phyloP scores from a whole-genome alignment of 2,329 filamentous ascomycete genomes.

The Chlorencoelia australis region DNA sequence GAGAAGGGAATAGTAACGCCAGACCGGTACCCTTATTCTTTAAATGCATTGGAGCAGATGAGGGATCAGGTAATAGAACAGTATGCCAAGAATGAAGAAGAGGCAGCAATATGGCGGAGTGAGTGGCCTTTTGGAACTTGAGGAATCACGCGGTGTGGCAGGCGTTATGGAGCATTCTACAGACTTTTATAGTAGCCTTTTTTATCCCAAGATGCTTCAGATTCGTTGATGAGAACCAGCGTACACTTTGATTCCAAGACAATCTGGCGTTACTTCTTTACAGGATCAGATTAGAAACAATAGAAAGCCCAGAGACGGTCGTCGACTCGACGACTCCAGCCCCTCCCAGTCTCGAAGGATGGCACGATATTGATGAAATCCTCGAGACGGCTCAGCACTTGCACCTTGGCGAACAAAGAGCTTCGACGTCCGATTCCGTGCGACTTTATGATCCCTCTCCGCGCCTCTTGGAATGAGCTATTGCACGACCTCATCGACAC shows the following conservation, averaged over 20 bases:
- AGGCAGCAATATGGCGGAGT: neutral
- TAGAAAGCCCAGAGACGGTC: neutral
- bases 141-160: too few relatives aligned
- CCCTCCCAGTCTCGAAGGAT: conserved; percentile 4
- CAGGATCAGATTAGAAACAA: too few relatives aligned
- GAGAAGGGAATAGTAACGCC: neutral
- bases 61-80: neutral
- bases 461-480: conserved; percentile 2
- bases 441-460: neutral
- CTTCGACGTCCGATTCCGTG: conserved; percentile 7
- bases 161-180: too few relatives aligned
- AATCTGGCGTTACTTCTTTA: too few relatives aligned
- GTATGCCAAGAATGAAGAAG: neutral
- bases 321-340: conserved; percentile 4
- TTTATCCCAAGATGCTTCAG: too few relatives aligned
- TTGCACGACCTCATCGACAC: conserved; percentile 7
- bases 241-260: too few relatives aligned
- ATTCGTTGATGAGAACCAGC: too few relatives aligned
- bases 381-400: conserved; percentile 4
- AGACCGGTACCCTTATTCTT: neutral
- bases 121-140: neutral
- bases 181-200: too few relatives aligned
- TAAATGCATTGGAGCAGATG: neutral
- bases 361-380: conserved; percentile 10
- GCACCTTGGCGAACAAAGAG: conserved; percentile 5